Conservation (phyloP, 208 protist species). For the Endotrypanum monterogeii region DNA sequence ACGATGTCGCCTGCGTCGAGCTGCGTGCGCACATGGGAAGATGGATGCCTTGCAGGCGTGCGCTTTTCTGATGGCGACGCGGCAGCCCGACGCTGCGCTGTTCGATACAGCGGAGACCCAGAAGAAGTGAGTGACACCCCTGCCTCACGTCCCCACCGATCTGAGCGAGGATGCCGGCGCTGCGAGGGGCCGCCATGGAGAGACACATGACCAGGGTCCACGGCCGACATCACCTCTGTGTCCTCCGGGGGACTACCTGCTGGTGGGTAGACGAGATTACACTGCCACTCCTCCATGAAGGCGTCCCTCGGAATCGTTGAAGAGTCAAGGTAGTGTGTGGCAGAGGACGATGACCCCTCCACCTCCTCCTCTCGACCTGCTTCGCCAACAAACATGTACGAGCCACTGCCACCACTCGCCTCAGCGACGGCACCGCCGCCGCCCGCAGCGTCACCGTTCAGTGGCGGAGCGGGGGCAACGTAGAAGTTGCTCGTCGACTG, state of each 20-base stretch:
- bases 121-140: constrained; percentile 13
- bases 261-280: constrained; percentile 37
- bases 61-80: neutral
- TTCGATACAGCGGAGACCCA: constrained; percentile 4
- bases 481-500: constrained; percentile 15
- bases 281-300: constrained; percentile 46
- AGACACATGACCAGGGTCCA: constrained; percentile 17
- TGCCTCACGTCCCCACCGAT: neutral
- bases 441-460: constrained; percentile 16
- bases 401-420: constrained; percentile 9
- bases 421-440: neutral
- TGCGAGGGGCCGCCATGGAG: neutral
- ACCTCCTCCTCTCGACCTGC: neutral
- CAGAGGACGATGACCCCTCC: constrained; percentile 25
- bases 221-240: constrained; percentile 13
- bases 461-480: constrained; percentile 21
- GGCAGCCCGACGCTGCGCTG: neutral
- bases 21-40: constrained; percentile 2
- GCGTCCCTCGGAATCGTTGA: constrained; percentile 38
- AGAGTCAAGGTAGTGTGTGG: constrained; percentile 37
- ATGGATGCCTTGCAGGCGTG: neutral
- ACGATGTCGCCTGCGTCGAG: constrained; percentile 36
- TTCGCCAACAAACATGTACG: neutral
- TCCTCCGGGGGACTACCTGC: constrained; percentile 12
- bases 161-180: constrained; percentile 2